These are phyloP conservation scores for Elsinoe batatas DNA, from an alignment of 2,329 filamentous ascomycete species.

Conservation along the genomic window DNA sequence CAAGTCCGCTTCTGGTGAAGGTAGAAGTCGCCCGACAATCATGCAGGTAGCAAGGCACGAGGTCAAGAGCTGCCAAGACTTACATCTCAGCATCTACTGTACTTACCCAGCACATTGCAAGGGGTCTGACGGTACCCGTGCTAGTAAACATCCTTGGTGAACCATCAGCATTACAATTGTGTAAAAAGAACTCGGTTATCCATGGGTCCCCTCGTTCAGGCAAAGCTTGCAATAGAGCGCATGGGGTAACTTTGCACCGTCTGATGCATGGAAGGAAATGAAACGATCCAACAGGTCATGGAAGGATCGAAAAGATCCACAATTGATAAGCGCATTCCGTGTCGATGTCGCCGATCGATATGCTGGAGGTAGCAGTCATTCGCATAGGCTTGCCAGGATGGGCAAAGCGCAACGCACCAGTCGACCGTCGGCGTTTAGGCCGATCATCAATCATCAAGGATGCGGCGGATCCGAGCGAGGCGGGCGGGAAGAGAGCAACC, in stretches of 20 bases:
- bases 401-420: background rate
- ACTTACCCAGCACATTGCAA: too few relatives aligned
- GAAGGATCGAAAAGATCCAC: slow-evolving; percentile 4
- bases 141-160: too few relatives aligned
- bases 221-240: background rate
- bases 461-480: background rate
- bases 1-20: too few relatives aligned
- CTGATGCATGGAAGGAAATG: slow-evolving; percentile 4
- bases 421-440: background rate
- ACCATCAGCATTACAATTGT: background rate
- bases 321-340: background rate
- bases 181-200: background rate
- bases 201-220: background rate
- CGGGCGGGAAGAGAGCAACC: background rate
- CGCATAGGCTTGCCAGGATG: background rate
- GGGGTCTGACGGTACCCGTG: too few relatives aligned
- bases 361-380: background rate
- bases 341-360: background rate
- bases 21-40: too few relatives aligned
- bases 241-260: background rate
- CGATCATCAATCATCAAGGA: background rate
- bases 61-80: too few relatives aligned
- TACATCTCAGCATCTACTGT: too few relatives aligned
- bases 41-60: too few relatives aligned
- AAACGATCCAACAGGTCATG: background rate